Percentiles rank a stretch among this genome's conserved stretches.
phyloP scores from a whole-genome alignment of 805 yeast species.

The Tetrapisispora taiwanensis region DNA sequence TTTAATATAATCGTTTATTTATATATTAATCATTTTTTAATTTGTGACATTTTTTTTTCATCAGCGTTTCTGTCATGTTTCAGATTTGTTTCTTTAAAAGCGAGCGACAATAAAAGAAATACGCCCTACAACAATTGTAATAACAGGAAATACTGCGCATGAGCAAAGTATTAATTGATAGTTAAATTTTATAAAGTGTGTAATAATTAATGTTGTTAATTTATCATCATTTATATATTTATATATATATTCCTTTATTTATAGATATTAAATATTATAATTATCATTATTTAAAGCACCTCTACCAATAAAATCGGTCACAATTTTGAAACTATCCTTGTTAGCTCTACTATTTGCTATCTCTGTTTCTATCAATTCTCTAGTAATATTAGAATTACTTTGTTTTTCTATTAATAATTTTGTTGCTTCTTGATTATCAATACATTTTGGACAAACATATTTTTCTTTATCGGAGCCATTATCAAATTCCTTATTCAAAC shows the following conservation, averaged over 20 bases:
- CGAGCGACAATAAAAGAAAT: neutral
- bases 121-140: too few relatives aligned
- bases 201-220: too few relatives aligned
- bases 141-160: too few relatives aligned
- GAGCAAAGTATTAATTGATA: too few relatives aligned
- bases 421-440: slow-evolving; percentile 59
- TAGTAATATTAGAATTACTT: slow-evolving; percentile 48
- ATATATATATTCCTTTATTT: too few relatives aligned
- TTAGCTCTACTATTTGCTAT: slow-evolving; percentile 38
- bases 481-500: slow-evolving; percentile 44
- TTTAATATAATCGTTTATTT: too few relatives aligned
- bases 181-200: too few relatives aligned
- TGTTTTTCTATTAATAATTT: slow-evolving; percentile 50
- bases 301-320: slow-evolving; percentile 75
- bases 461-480: slow-evolving; percentile 11
- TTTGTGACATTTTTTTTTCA: neutral
- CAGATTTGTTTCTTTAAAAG: slow-evolving; percentile 9
- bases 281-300: slow-evolving; percentile 59
- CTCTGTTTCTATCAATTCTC: slow-evolving; percentile 51
- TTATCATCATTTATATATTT: too few relatives aligned
- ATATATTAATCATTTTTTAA: too few relatives aligned
- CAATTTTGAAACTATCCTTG: slow-evolving; percentile 58
- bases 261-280: too few relatives aligned
- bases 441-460: slow-evolving; percentile 64
- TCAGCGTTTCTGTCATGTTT: slow-evolving; percentile 5